Evolutionary conservation across 23 red algal species (phyloP).

Genomic region (Pyropia yezoensis): DNA sequence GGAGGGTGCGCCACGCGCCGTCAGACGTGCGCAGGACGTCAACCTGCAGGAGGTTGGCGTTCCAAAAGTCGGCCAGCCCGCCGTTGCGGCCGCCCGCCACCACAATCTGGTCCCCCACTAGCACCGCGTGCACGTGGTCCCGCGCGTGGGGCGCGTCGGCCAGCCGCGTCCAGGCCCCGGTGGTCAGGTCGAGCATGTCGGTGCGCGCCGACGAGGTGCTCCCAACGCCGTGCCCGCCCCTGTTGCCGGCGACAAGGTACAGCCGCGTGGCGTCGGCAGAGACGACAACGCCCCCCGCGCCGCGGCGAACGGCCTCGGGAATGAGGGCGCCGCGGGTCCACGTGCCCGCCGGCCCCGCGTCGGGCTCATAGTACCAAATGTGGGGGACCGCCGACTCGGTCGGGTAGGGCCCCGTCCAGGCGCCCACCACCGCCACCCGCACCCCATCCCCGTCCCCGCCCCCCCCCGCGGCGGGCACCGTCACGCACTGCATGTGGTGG

Average conservation of each 20-base stretch:
- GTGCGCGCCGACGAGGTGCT: slow-evolving; percentile 19
- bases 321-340: too few relatives aligned
- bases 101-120: slow-evolving; percentile 36
- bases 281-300: too few relatives aligned
- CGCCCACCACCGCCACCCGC: too few relatives aligned
- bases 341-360: too few relatives aligned
- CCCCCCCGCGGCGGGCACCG: too few relatives aligned
- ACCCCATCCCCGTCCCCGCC: too few relatives aligned
- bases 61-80: slow-evolving; percentile 19
- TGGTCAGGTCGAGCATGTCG: slow-evolving; percentile 23
- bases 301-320: too few relatives aligned
- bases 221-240: slow-evolving; percentile 35
- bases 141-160: slow-evolving; percentile 17
- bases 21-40: slow-evolving; percentile 14
- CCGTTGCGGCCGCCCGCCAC: slow-evolving; percentile 54
- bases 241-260: neutral
- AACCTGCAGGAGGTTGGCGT: neutral
- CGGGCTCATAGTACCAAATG: too few relatives aligned
- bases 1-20: slow-evolving; percentile 9
- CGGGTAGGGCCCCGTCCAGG: too few relatives aligned
- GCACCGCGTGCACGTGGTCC: slow-evolving; percentile 31
- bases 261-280: too few relatives aligned
- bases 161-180: slow-evolving; percentile 15
- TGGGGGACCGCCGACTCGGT: too few relatives aligned
- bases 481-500: too few relatives aligned